phyloP scores from a whole-genome alignment of 179 eudicot genomes.

The Gypsophila paniculata region DNA sequence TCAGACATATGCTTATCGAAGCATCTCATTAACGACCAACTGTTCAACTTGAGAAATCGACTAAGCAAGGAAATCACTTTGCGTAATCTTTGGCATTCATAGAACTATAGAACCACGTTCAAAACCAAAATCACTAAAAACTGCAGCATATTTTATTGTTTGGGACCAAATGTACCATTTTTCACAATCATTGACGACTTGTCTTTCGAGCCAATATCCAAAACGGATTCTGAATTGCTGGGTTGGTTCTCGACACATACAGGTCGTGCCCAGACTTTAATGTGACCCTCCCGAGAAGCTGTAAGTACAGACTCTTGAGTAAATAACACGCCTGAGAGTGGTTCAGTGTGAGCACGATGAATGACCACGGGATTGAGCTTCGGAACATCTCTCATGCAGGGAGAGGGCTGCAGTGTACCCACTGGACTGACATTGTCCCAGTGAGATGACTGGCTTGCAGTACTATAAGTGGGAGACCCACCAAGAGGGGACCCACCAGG shows the following conservation, averaged over 20 bases:
- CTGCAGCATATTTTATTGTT: not conserved
- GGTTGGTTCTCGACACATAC: constrained; percentile 32
- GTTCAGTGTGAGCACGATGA: constrained; percentile 72
- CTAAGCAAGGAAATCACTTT: not conserved
- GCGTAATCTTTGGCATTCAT: constrained; percentile 8
- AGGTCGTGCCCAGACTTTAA: constrained; percentile 76
- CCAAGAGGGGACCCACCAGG: constrained; percentile 66
- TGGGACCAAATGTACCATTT: constrained; percentile 14
- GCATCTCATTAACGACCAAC: not conserved
- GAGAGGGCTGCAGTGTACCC: constrained; percentile 70
- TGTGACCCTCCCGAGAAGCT: constrained; percentile 69
- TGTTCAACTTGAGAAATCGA: not conserved
- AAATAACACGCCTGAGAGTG: constrained; percentile 68
- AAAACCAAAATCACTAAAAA: not conserved
- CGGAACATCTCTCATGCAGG: constrained; percentile 76
- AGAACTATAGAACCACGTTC: constrained; percentile 3
- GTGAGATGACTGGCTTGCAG: constrained; percentile 68
- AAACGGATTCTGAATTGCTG: constrained; percentile 18
- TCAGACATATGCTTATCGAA: not conserved
- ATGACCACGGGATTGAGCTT: constrained; percentile 72
- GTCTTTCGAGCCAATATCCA: constrained; percentile 20
- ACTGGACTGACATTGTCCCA: constrained; percentile 55
- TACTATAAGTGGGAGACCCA: constrained; percentile 79
- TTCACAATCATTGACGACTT: constrained; percentile 6
- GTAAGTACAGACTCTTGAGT: constrained; percentile 65